Base-by-base conservation (phyloP, 1,284 basidiomycete genomes). In the Albatrellus sp. region DNA sequence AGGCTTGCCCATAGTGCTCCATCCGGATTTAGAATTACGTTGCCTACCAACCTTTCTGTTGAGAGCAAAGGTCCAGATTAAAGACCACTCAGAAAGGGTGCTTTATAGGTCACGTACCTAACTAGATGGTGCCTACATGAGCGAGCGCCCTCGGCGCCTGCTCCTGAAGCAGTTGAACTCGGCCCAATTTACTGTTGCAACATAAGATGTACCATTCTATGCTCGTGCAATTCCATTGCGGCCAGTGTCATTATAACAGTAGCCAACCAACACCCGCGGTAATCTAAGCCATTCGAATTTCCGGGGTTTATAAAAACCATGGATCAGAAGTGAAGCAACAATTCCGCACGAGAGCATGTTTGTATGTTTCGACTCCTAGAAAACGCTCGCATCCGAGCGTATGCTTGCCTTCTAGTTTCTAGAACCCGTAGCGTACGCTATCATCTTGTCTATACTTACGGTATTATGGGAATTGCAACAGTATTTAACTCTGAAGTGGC, bases 181-280 rank as follows among this genome's bases (percentile, higher is more conserved):
- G 58, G 2, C 71, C 74, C 1, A 54, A 50, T 9, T 61, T 34
- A 9, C 55, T 55, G 49, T 68, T 71, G 63, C 64, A n/a, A 82
- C 69, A 52, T 77, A 81, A 47, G 77, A 60, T 0, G 72, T 78
- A 19, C 71, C 73, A 48, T 80, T 75, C 5, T 56, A 50, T 19
- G 69, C 71, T 40, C 62, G 60, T 0, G 65, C 64, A 48, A 83
- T 80, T 3, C 80, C 80, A 53, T 81, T 83, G 49, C 80, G 83
- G 3, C 80, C 79, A 12, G 65, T 52, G 36, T 70, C 61, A 31
- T 66, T 54, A 46, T 79, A 65, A 54, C 81, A 84, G 54, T 75
- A 80, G 5, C 70, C 75, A 11, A 83, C 63, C 16, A 70, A 73
- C 5, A 70, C 61, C 30, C 41, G 31, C 11, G 51, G 28, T 1